Base-by-base conservation (phyloP, 1,284 basidiomycete genomes). In the Austroboletus novae-zelandiae region DNA sequence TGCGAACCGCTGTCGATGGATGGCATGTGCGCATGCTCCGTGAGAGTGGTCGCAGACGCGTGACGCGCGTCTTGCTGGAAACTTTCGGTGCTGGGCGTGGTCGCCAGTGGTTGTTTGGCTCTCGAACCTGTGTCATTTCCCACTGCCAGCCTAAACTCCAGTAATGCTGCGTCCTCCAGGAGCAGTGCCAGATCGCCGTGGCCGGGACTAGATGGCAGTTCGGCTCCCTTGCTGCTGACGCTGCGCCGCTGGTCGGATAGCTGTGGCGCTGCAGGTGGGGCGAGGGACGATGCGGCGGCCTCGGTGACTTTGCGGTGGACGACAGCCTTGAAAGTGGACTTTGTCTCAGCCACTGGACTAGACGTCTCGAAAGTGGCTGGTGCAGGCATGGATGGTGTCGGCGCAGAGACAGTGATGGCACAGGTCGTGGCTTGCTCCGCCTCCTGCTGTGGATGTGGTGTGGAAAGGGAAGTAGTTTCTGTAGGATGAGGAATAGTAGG, bases 231-330 rank as follows among this genome's bases (percentile, higher is more conserved):
- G 18, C 58, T 53, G n/a, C 48, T 55, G 47, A 60, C 59, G 3
- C 50, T 37, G 25, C 64, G 66, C 48, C 61, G 63, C 31, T 58
- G 51, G 67, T 50, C 65, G 49, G 9, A 67, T 10, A 34, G 4
- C 18, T 58, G 65, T 23, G 52, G 45, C 31, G 32, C 17, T 32
- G 39, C 45, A 8, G 56, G 43, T 7, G 57, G 47, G 9, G 56
- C 47, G 6, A 51, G 35, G 53, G 48, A 11, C 45, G 60, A 37
- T 2, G 61, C 55, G 0, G 66, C 57, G 10, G 48, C 53, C 49
- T 77, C 75, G 9, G 67, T 66, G 17, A 77, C 70, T 55, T 77
- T 81, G 53, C 71, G 64, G 55, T 81, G 80, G 35, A 83, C 80
- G 11, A 81, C 74, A 17, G 80, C 77, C 42, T 66, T 73, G 64